Conservation (phyloP, 257 asterid genomes). For the Primulina tabacum region DNA sequence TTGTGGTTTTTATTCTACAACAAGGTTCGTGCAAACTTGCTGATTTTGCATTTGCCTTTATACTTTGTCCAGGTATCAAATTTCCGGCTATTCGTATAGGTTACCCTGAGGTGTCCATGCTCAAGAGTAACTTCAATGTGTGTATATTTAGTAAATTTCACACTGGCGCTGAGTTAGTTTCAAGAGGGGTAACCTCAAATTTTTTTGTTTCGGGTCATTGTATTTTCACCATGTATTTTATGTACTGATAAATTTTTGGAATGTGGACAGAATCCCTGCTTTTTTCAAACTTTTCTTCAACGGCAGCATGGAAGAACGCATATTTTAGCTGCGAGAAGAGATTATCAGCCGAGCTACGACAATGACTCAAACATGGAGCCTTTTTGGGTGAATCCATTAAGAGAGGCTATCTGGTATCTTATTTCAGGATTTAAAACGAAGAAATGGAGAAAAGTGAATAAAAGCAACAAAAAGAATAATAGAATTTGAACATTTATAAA, state of each 20-base stretch:
- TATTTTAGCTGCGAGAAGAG: slow-evolving; percentile 42
- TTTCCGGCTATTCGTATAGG: slow-evolving; percentile 25
- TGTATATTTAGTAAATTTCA: slow-evolving; percentile 27
- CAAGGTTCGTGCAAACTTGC: not conserved
- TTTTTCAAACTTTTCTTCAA: slow-evolving; percentile 23
- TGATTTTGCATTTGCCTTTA: slow-evolving; percentile 13
- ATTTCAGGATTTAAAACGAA: not conserved
- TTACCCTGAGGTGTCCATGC: slow-evolving; percentile 29
- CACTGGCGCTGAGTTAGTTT: slow-evolving; percentile 15
- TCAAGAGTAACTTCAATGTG: slow-evolving; percentile 17
- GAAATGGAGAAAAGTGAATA: not conserved
- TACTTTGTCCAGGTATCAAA: slow-evolving; percentile 30
- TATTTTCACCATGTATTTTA: slow-evolving; percentile 5
- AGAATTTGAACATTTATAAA: not conserved
- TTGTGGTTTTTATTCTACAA: too few species aligned
- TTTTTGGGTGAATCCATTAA: slow-evolving; percentile 40
- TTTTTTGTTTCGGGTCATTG: slow-evolving; percentile 3
- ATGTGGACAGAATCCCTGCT: slow-evolving; percentile 28
- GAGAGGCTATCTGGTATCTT: slow-evolving; percentile 50
- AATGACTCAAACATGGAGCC: slow-evolving; percentile 44
- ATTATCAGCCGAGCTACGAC: slow-evolving; percentile 42
- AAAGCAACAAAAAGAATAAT: not conserved
- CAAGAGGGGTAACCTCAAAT: slow-evolving; percentile 34
- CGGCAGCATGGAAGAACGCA: slow-evolving; percentile 27
- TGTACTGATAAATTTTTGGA: slow-evolving; percentile 16